Conservation (phyloP, 108 stramenopile species). For the Cyclotella sp. region DNA sequence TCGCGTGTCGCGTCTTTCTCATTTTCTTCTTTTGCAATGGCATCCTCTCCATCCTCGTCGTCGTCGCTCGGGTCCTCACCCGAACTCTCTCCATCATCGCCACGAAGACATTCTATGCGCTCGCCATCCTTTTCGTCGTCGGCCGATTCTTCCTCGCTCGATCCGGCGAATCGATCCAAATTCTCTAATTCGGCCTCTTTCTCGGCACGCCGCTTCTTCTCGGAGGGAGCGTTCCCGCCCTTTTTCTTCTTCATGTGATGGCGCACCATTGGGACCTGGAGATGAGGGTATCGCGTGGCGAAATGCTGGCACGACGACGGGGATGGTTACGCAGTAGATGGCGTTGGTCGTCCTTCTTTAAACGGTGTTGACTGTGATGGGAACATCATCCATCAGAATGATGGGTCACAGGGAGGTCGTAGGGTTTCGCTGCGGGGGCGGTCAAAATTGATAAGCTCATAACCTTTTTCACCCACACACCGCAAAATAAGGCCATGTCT, state of each 20-base stretch:
- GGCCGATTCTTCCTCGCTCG: constrained; percentile 75
- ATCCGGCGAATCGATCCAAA: constrained; percentile 87
- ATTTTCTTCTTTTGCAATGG: not conserved
- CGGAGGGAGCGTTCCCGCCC: constrained; percentile 10
- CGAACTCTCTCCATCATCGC: constrained; percentile 26
- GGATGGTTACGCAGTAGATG: not conserved
- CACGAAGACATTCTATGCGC: constrained; percentile 19
- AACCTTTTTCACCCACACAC: too few relatives aligned
- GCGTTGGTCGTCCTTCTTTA: too few relatives aligned
- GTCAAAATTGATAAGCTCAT: too few relatives aligned
- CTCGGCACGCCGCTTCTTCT: constrained; percentile 26
- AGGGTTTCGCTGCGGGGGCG: too few relatives aligned
- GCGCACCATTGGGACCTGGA: constrained; percentile 20
- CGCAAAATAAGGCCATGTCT: too few relatives aligned
- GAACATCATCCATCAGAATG: too few relatives aligned
- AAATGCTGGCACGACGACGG: not conserved
- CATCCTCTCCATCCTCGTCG: constrained; percentile 43
- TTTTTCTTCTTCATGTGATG: constrained; percentile 54
- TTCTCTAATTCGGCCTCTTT: constrained; percentile 40
- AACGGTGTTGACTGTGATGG: too few relatives aligned
- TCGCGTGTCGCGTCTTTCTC: not conserved
- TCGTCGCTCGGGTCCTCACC: constrained; percentile 30
- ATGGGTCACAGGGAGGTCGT: too few relatives aligned
- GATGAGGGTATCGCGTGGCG: not conserved
- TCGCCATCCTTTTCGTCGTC: constrained; percentile 12